These are phyloP conservation scores for Dryadomyces quercivorus DNA, from an alignment of 2,329 filamentous ascomycete species.

Conservation along the genomic window DNA sequence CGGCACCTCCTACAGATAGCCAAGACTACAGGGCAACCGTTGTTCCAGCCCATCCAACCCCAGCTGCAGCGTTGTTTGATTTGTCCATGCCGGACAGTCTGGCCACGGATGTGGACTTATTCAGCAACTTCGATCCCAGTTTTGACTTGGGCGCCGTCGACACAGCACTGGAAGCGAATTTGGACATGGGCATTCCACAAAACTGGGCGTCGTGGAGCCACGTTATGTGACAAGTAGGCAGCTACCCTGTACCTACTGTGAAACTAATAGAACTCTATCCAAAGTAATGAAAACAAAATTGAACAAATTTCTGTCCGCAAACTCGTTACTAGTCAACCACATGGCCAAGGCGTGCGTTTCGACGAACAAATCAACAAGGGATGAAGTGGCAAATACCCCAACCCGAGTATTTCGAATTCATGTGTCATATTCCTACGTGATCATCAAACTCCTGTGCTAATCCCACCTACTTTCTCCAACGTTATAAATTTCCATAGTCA, in stretches of 20 bases:
- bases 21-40: neutral
- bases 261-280: neutral
- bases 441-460: no score
- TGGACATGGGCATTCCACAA: conserved; percentile 39
- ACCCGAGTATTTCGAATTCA: no score
- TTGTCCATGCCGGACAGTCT: conserved; percentile 17
- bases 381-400: no score
- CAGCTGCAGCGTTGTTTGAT: conserved; percentile 9
- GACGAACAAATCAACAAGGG: no score
- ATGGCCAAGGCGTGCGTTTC: no score
- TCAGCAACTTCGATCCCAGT: conserved; percentile 41
- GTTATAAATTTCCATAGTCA: conserved; percentile 2
- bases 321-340: no score
- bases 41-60: neutral
- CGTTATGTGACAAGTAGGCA: neutral
- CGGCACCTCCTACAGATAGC: neutral
- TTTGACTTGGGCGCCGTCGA: conserved; percentile 42
- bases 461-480: no score
- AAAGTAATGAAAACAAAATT: neutral
- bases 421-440: no score
- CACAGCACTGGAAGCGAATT: conserved; percentile 39
- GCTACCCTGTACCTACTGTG: neutral
- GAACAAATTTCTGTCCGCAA: neutral
- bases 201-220: conserved; percentile 28
- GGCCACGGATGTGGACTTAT: conserved; percentile 39